These are phyloP conservation scores for Echium plantagineum DNA, from an alignment of 257 asterid genomes.

Conservation along the genomic window DNA sequence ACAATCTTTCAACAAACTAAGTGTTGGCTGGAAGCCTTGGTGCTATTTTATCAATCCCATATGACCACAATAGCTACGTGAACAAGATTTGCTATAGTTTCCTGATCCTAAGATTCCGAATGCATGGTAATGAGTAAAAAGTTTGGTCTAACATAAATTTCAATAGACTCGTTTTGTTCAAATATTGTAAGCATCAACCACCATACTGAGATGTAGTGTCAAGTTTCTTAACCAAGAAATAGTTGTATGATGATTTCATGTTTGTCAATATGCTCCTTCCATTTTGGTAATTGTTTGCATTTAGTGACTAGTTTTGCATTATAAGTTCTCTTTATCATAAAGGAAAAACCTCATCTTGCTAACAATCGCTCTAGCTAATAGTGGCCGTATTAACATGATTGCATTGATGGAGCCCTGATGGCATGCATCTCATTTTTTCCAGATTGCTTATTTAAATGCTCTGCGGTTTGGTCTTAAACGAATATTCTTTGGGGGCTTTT, in stretches of 20 bases:
- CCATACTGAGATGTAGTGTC: background rate
- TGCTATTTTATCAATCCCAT: too few species aligned
- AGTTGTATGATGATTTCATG: background rate
- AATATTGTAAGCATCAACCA: background rate
- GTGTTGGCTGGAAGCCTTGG: background rate
- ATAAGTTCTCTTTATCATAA: too few species aligned
- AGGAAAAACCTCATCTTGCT: too few species aligned
- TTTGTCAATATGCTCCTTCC: background rate
- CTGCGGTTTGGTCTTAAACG: slow-evolving; percentile 68
- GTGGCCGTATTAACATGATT: background rate
- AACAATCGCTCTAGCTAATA: too few species aligned
- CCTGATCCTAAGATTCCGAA: too few species aligned
- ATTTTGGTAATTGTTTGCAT: too few species aligned
- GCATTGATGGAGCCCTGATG: background rate
- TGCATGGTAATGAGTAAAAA: background rate
- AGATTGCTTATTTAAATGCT: slow-evolving; percentile 89
- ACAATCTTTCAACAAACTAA: too few species aligned
- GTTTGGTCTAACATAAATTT: background rate
- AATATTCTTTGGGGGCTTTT: slow-evolving; percentile 85
- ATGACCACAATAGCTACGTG: too few species aligned
- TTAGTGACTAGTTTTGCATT: too few species aligned
- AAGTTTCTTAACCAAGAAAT: too few species aligned
- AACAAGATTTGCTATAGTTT: too few species aligned
- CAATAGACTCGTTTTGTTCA: background rate
- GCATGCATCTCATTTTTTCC: slow-evolving; percentile 6